These are phyloP conservation scores for Globisporangium alternatum DNA, from an alignment of 352 stramenopile species.

Conservation along the genomic window DNA sequence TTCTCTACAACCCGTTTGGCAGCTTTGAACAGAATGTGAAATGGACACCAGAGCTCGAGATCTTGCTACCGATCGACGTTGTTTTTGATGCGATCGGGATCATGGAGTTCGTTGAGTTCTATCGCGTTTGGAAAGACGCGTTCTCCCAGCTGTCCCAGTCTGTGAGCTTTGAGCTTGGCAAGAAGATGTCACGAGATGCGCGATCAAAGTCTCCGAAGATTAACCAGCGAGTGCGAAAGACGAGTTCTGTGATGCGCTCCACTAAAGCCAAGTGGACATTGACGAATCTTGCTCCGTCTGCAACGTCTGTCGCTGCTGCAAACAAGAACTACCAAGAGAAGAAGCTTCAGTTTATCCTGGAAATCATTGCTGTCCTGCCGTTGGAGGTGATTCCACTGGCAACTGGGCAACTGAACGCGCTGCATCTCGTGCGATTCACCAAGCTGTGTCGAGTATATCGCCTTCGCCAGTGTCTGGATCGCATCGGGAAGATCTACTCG, in stretches of 20 bases:
- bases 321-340: constrained; percentile 23
- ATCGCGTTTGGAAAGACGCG: constrained; percentile 29
- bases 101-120: constrained; percentile 43
- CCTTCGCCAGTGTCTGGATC: constrained; percentile 31
- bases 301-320: constrained; percentile 15
- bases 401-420: constrained; percentile 36
- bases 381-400: constrained; percentile 48
- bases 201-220: constrained; percentile 30
- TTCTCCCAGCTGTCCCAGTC: constrained; percentile 37
- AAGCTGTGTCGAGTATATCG: constrained; percentile 65
- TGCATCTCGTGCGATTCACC: constrained; percentile 56
- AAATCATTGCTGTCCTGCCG: constrained; percentile 48
- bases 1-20: constrained; percentile 59
- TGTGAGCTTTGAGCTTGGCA: constrained; percentile 42
- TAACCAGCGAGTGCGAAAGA: constrained; percentile 26
- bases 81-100: constrained; percentile 43
- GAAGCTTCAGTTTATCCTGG: constrained; percentile 43
- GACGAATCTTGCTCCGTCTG: constrained; percentile 26
- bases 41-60: constrained; percentile 45
- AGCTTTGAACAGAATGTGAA: neutral
- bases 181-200: constrained; percentile 43
- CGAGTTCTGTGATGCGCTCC: constrained; percentile 15
- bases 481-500: constrained; percentile 51
- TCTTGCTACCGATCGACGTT: constrained; percentile 36
- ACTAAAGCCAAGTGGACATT: constrained; percentile 51